A percentile compares a stretch with the other conserved stretches of the same genome.
Evolutionary conservation across 2,329 filamentous ascomycete genomes (phyloP).

Genomic region (Teratosphaeria destructans): DNA sequence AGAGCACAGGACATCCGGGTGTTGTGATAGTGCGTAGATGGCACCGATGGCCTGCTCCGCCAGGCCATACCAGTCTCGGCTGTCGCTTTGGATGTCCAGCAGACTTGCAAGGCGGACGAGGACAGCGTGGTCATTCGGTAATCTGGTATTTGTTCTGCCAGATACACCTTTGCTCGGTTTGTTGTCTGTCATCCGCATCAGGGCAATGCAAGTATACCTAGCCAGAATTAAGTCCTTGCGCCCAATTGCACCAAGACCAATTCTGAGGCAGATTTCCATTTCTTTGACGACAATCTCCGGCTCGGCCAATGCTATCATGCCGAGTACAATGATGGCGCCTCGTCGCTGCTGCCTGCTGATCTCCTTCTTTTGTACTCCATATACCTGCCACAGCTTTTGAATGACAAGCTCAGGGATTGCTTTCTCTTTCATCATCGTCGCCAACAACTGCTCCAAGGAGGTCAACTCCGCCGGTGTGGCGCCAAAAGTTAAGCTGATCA

Average conservation of each 20-base stretch:
- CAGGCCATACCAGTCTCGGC: slow-evolving; percentile 86
- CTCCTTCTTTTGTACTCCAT: slow-evolving; percentile 84
- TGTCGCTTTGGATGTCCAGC: slow-evolving; percentile 74
- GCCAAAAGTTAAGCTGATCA: slow-evolving; percentile 97
- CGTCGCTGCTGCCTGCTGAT: slow-evolving; percentile 85
- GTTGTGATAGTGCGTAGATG: slow-evolving; percentile 87
- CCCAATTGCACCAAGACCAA: slow-evolving; percentile 74
- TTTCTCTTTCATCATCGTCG: slow-evolving; percentile 94
- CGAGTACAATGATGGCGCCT: slow-evolving; percentile 89
- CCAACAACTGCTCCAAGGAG: slow-evolving; percentile 84
- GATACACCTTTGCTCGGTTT: slow-evolving; percentile 66
- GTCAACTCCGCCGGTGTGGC: slow-evolving; percentile 91
- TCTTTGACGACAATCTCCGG: slow-evolving; percentile 90
- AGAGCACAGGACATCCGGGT: slow-evolving; percentile 86
- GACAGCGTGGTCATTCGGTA: slow-evolving; percentile 88
- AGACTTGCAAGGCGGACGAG: slow-evolving; percentile 71
- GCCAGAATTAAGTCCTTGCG: slow-evolving; percentile 76
- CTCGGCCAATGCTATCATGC: slow-evolving; percentile 89
- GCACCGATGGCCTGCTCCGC: slow-evolving; percentile 93
- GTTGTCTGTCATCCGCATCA: slow-evolving; percentile 79
- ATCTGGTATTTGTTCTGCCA: slow-evolving; percentile 56
- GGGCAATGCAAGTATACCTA: slow-evolving; percentile 88
- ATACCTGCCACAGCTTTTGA: slow-evolving; percentile 93
- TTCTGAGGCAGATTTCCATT: slow-evolving; percentile 86
- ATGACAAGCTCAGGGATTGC: slow-evolving; percentile 78